Percentiles rank a stretch among this genome's conserved stretches.
phyloP scores from a whole-genome alignment of 345 rosid genomes.

The Combretum micranthum region DNA sequence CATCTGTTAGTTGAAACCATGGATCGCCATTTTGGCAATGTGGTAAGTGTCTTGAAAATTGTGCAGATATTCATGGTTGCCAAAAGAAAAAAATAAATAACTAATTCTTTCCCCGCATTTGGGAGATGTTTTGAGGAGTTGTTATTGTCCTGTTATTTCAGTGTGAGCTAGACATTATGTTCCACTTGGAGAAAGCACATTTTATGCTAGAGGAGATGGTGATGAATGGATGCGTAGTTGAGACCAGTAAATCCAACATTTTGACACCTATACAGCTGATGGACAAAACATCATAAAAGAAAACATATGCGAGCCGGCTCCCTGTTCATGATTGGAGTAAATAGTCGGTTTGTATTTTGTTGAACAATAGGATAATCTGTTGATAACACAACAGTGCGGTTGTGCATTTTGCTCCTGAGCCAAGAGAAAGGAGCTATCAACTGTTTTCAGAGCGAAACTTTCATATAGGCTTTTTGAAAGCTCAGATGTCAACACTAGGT shows the following conservation, averaged over 20 bases:
- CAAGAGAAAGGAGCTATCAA: too few species aligned
- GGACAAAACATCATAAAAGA: constrained; percentile 62
- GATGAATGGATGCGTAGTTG: constrained; percentile 90
- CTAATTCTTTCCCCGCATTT: neutral
- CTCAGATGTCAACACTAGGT: too few species aligned
- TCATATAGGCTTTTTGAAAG: too few species aligned
- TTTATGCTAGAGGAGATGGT: constrained; percentile 99
- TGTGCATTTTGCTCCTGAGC: too few species aligned
- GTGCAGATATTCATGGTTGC: neutral
- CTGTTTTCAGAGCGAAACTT: too few species aligned
- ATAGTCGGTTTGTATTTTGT: too few species aligned
- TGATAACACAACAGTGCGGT: too few species aligned
- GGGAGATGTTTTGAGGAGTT: neutral
- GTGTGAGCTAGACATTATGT: constrained; percentile 98
- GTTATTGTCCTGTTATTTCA: constrained; percentile 14
- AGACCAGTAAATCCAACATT: constrained; percentile 88
- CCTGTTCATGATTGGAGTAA: too few species aligned
- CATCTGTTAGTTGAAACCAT: constrained; percentile 95
- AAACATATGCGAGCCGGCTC: too few species aligned
- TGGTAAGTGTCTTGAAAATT: constrained; percentile 38
- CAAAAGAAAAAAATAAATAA: neutral
- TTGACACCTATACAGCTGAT: constrained; percentile 73
- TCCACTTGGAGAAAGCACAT: constrained; percentile 97
- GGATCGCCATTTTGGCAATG: constrained; percentile 98
- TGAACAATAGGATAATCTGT: too few species aligned